Base-by-base conservation (phyloP, 305 asterid genomes). In the Fraxinus velutina region DNA sequence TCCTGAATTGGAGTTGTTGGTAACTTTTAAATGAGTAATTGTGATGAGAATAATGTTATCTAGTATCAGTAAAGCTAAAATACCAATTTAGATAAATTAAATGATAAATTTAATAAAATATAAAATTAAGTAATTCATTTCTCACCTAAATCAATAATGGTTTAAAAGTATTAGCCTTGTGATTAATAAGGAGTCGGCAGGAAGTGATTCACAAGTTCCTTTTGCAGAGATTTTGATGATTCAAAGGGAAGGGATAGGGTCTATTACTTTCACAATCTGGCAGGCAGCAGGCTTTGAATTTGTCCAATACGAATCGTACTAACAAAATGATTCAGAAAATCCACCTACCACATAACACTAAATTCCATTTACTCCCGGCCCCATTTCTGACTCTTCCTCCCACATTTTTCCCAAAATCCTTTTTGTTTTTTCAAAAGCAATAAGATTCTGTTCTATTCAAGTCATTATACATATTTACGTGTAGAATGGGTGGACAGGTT, bases 341-440 rank as follows among this genome's bases (percentile, higher is more conserved):
- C 37, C 39, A 68, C 22, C 39, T 75, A 68, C 75, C 21, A 78
- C 21, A 24, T 8, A 15, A 19, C 84, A 75, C 89, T 78, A 84
- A 75, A 87, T 33, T 84, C 89, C 86, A 87, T 84, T 13, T 1
- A 15, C 75, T 71, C 33, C 24, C 15, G 86, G 84, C 27, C 85
- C 86, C 85, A 80, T 82, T 73, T 78, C 33, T 79, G 84, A 44
- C 68, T 44, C 29, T 73, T 71, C 39, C 21, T 4, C 80, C 0
- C 73, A 32, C 50, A 60, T 76, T 76, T 73, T 82, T 22, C 22
- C 64, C 47, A 57, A 82, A 66, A 19, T 74, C 17, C 50, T 7
- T 74, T 37, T 22, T 36, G 55, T 29, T 21, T 72, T 64, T 73
- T 30, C n/a, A 32, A 17, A 73, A 60, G 29, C 22, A 4, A n/a